Base-by-base conservation (phyloP, 495 filamentous ascomycete genomes). In the Terfezia boudieri region DNA sequence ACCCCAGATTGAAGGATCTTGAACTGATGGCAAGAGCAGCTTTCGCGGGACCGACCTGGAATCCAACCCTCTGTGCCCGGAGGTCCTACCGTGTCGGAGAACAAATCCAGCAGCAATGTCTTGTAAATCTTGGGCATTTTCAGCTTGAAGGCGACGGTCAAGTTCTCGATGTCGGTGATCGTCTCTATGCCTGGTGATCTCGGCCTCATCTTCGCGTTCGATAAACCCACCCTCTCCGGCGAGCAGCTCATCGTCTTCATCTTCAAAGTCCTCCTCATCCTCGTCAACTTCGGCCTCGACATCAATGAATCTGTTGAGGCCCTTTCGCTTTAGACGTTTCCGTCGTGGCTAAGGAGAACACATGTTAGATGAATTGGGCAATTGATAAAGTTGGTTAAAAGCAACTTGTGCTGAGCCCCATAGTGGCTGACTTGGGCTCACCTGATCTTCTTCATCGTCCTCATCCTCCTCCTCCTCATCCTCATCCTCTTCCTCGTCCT, bases 1-100 rank as follows among this genome's bases (percentile, higher is more conserved):
- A 58, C 82, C 88, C 85, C 86, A 99, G 61, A 99, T 95, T 58
- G 83, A 86, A 9, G 90, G 92, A 64, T 96, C 92, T 46, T 95
- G 81, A 12, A 94, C 86, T 61, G 84, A 87, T 8, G 92, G 92
- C 10, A 95, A 76, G n/a, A 95, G 71, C 17, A 94, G 71, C 49
- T 86, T 77, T 61, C 86, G 83, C n/a, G 87, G 85, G 4, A 94
- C 79, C 20, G 88, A 76, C 16, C 80, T 77, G 52, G 72, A 73
- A 20, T 72, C 73, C 55, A 75, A 59, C 26, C 64, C 56, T 32
- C 61, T 59, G 49, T 20, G n/a, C 75, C 73, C 2, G 11, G 57
- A 56, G 16, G 62, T 71, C 20, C 80, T 74, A 51, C 82, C 80
- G 67, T 99, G 95, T 56, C 85, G 80, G 62, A 90, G 81, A 56